Percentiles rank a stretch among this genome's conserved stretches.
phyloP scores from a whole-genome alignment of 2,329 filamentous ascomycete species.

The Thyridium curvatum region DNA sequence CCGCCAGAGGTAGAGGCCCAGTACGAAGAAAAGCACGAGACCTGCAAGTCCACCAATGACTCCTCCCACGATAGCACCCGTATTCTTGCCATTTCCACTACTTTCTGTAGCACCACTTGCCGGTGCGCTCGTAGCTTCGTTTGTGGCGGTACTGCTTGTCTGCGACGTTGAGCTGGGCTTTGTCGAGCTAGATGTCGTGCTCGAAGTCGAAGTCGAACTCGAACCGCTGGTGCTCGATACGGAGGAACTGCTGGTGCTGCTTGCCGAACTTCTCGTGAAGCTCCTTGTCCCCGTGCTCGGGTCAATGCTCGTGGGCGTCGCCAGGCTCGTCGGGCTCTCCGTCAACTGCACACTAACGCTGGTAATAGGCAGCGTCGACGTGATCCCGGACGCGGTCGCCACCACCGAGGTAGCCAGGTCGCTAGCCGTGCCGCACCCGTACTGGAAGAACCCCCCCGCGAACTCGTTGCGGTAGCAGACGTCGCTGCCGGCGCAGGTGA shows the following conservation, averaged over 20 bases:
- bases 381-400: constrained; percentile 36
- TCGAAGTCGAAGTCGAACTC: constrained; percentile 1
- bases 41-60: constrained; percentile 44
- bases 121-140: constrained; percentile 5
- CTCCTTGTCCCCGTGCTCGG: constrained; percentile 12
- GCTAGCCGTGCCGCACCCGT: constrained; percentile 47
- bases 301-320: constrained; percentile 34
- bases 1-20: constrained; percentile 37
- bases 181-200: constrained; percentile 8
- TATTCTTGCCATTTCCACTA: constrained; percentile 19
- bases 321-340: constrained; percentile 26
- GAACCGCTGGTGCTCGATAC: constrained; percentile 3
- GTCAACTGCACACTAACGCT: constrained; percentile 35
- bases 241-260: constrained; percentile 2
- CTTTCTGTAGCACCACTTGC: constrained; percentile 10
- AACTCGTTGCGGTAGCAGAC: constrained; percentile 52
- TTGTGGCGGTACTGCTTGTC: constrained; percentile 1
- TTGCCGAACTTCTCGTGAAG: neutral
- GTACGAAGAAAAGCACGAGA: constrained; percentile 32
- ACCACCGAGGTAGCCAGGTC: constrained; percentile 41
- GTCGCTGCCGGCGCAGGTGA: constrained; percentile 42
- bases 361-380: constrained; percentile 25
- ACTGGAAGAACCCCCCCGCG: constrained; percentile 50
- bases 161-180: constrained; percentile 7
- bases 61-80: constrained; percentile 48